These are phyloP conservation scores for Ciborinia camelliae DNA, from an alignment of 2,329 filamentous ascomycete species.

Conservation along the genomic window DNA sequence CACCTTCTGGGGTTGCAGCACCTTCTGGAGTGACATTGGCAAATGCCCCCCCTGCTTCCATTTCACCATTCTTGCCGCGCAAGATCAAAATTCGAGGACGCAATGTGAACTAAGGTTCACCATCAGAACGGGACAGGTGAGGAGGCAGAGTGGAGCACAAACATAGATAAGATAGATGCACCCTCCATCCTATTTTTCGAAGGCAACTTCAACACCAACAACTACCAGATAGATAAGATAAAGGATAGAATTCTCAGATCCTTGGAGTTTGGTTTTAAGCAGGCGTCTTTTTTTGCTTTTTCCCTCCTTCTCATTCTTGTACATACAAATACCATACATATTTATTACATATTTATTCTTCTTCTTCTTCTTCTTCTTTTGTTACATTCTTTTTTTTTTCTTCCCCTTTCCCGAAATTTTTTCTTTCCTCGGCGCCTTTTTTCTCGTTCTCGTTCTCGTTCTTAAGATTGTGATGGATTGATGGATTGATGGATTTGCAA, in stretches of 20 bases:
- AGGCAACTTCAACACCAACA: slow-evolving; percentile 3
- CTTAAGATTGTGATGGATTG: background rate
- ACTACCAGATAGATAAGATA: slow-evolving; percentile 9
- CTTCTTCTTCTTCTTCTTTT: slow-evolving; percentile 7
- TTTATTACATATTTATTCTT: too few species aligned
- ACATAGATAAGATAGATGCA: slow-evolving; percentile 2
- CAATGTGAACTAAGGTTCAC: background rate
- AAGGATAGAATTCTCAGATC: too few species aligned
- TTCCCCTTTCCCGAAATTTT: too few species aligned
- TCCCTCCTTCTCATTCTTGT: background rate
- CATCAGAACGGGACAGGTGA: too few species aligned
- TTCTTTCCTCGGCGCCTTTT: too few species aligned
- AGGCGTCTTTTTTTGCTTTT: background rate
- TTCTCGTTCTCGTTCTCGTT: too few species aligned
- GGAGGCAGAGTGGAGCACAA: background rate
- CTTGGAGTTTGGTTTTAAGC: background rate
- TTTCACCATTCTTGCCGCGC: slow-evolving; percentile 13
- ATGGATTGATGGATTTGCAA: background rate
- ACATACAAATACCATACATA: background rate
- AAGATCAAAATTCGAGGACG: slow-evolving; percentile 8
- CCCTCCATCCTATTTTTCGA: background rate
- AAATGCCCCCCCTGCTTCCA: background rate
- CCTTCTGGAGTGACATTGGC: background rate
- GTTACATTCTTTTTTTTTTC: too few species aligned
- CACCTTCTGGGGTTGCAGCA: background rate